Base-by-base conservation (phyloP, 2,329 filamentous ascomycete genomes). In the Fusarium pseudograminearum region DNA sequence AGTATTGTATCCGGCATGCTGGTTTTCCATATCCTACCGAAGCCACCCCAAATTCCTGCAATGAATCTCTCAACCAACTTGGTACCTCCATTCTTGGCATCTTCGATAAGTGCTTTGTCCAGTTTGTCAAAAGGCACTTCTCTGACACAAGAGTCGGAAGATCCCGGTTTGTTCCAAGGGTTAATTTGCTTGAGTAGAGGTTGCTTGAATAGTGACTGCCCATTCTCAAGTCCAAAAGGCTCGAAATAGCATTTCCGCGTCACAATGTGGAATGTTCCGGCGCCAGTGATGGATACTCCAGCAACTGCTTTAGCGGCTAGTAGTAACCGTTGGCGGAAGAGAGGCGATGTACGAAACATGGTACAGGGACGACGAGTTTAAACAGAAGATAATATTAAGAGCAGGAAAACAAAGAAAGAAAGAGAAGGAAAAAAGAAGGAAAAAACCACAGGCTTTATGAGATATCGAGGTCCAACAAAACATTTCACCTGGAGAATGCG, bases 171-270 rank as follows among this genome's bases (percentile, higher is more conserved):
- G 9, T 74, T 64, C 58, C 67, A 69, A 1, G 69, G 71, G 18
- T 74, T 74, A 1, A 58, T 64, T 20, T 70, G 46, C 28, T 58
- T 66, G 2, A 74, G 28, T 2, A 71, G 18, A 0, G 72, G 45
- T 34, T 74, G 67, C 1, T 18, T 22, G 14, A 71, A 73, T 1
- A 73, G 28, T 0, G 66, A 45, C 15, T n/a, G 44, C 1, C 57
- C 44, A 15, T 61, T 61, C 1, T 61, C 56, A 0, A 62, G 70
- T 2, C 60, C 70, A 14, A 73, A 71, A 0, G 69, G 65, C n/a
- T 74, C 72, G 11, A 74, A 70, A 7, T 60, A 50, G 6, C 72
- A 74, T 22, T 73, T 59, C 3, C 70, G 47, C 20, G 70, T 73
- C 7, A 62, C 45, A 4, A 74, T 40, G 15, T 70, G 57, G 34